Percentiles rank a stretch among this genome's conserved stretches.
Conservation (phyloP, 2,329 filamentous ascomycete genomes). For the Lachnellula willkommii region DNA sequence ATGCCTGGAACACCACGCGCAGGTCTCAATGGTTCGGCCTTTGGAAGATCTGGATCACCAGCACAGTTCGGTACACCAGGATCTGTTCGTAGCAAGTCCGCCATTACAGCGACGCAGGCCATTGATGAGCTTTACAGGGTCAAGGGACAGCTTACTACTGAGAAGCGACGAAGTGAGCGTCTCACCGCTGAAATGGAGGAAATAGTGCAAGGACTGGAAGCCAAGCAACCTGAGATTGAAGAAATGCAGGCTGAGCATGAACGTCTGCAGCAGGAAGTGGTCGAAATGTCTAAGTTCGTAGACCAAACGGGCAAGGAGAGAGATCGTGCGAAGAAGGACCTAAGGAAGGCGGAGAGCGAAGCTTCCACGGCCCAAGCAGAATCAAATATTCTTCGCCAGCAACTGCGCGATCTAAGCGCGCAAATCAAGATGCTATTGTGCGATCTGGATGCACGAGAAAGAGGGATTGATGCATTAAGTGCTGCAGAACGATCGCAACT, state of each 20-base stretch:
- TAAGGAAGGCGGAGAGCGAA: conserved; percentile 72
- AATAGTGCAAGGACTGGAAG: conserved; percentile 78
- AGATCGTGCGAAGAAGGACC: conserved; percentile 70
- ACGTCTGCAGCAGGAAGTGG: conserved; percentile 71
- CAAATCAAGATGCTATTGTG: conserved; percentile 89
- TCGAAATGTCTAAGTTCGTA: conserved; percentile 78
- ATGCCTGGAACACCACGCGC: conserved; percentile 54
- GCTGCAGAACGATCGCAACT: conserved; percentile 69
- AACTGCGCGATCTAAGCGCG: conserved; percentile 81
- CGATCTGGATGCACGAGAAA: conserved; percentile 76
- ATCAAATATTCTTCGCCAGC: conserved; percentile 72
- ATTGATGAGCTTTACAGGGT: conserved; percentile 60
- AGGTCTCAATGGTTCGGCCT: conserved; percentile 46
- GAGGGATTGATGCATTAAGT: conserved; percentile 66
- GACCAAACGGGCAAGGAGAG: conserved; percentile 77
- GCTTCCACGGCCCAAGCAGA: conserved; percentile 61
- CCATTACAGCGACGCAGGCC: conserved; percentile 55
- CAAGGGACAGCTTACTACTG: conserved; percentile 67
- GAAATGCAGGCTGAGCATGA: conserved; percentile 78
- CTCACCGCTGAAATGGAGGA: conserved; percentile 75
- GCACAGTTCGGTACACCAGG: conserved; percentile 52
- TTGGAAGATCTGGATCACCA: conserved; percentile 52
- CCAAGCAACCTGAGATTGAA: conserved; percentile 80
- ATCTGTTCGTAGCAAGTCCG: conserved; percentile 49
- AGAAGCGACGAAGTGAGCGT: conserved; percentile 69